Evolutionary conservation across 306 rosid genomes (phyloP).

Genomic region (Rubus idaeus): DNA sequence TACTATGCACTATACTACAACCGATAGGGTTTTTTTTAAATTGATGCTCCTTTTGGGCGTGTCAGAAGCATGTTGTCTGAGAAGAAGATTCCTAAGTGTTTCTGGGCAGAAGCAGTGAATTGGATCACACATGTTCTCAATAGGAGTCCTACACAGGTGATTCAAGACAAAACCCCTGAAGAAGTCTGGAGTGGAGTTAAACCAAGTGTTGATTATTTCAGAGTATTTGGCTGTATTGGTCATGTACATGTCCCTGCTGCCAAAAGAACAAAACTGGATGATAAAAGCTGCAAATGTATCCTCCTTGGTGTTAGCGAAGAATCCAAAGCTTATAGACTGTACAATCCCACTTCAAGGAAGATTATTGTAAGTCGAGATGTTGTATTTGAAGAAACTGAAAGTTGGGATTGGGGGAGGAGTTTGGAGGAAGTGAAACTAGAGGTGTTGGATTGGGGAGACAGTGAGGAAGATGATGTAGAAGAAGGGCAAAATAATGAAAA

Average conservation of each 20-base stretch:
- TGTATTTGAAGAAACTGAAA: neutral
- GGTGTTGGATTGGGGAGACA: neutral
- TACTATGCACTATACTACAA: too few relatives aligned
- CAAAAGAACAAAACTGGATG: neutral
- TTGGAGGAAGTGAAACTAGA: neutral
- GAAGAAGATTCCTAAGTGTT: neutral
- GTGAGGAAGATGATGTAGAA: neutral
- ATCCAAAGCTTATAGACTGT: neutral
- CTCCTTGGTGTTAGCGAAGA: neutral
- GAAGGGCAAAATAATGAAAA: neutral
- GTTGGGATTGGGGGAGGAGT: neutral
- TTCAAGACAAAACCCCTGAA: neutral
- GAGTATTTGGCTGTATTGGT: neutral
- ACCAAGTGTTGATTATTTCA: neutral
- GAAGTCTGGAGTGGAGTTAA: neutral
- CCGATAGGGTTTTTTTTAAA: too few relatives aligned
- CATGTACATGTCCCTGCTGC: neutral
- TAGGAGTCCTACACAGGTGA: neutral
- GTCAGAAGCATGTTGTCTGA: neutral
- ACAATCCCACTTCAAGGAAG: neutral
- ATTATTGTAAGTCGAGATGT: neutral
- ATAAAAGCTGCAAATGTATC: constrained; percentile 3
- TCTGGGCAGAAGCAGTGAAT: neutral
- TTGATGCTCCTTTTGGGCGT: too few relatives aligned
- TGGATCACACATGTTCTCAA: neutral